Percentiles rank a stretch among this genome's conserved stretches.
Evolutionary conservation across 352 stramenopile genomes (phyloP).

Genomic region (Pythium dissotocum): DNA sequence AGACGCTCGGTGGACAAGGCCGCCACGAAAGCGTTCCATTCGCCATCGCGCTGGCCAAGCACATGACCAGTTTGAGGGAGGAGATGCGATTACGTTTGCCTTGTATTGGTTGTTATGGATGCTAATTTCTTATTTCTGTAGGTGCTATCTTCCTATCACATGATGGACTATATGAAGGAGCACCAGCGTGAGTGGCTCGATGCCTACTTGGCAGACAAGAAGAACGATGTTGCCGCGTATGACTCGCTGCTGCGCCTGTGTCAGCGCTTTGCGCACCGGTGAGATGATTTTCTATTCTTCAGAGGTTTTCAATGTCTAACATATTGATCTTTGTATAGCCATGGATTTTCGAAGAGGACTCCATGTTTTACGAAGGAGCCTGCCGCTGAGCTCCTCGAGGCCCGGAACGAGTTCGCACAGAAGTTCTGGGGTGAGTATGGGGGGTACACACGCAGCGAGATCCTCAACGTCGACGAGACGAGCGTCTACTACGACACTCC

Average conservation of each 20-base stretch:
- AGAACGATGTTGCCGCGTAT: not conserved
- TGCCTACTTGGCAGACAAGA: constrained; percentile 1
- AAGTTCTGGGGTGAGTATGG: constrained; percentile 17
- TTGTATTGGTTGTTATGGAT: too few relatives aligned
- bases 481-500: constrained; percentile 24
- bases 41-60: too few relatives aligned
- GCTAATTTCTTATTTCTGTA: not conserved
- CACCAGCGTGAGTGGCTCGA: constrained; percentile 2
- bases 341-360: not conserved
- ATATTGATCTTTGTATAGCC: not conserved
- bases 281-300: too few relatives aligned
- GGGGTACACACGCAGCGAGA: not conserved
- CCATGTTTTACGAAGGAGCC: constrained; percentile 3
- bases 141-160: not conserved
- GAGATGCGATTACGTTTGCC: too few relatives aligned
- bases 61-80: too few relatives aligned
- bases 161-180: constrained; percentile 17
- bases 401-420: not conserved
- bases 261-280: constrained; percentile 4
- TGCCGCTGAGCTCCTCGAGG: not conserved
- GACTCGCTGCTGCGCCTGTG: not conserved
- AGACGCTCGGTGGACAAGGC: too few relatives aligned
- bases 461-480: constrained; percentile 31
- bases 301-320: not conserved
- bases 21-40: too few relatives aligned